Base-by-base conservation (phyloP, 139 green algal genomes). In the Raphidocelis subcapitata region DNA sequence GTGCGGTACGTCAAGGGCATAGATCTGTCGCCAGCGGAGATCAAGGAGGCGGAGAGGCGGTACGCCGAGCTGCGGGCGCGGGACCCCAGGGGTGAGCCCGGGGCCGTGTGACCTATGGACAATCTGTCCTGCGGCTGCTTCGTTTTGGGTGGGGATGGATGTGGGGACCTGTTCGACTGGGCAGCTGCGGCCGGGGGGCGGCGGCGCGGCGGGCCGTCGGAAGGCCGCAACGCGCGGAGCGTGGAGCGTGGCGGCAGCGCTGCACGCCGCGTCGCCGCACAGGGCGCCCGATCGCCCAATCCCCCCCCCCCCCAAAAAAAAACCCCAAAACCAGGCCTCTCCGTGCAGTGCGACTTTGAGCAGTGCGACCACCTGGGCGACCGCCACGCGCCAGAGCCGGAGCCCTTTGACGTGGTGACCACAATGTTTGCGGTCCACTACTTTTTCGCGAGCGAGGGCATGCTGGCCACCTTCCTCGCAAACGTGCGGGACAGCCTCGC, bases 401-500 rank as follows among this genome's bases (percentile, higher is more conserved):
- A 20, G n/a, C 76, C 77, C 23, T 97, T 88, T 75, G 92, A 96
- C 59, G 79, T 83, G 0, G 85, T 92, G 26, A 94, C 93, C 16
- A 97, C 90, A 88, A 97, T 97, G 89, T 98, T 98, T 86, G 93
- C 93, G 21, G 79, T 97, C 69, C 93, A 98, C 84, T 98, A 98
- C 83, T 98, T 98, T 77, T 97, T 96, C 71, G 82, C 86, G 2
- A 72, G 32, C 5, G 87, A 96, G 82, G 3, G 41, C 5, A 68
- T 82, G 14, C 72, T 96, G 26, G 74, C 86, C 33, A 85, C 76
- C 54, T 92, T 97, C 73, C 65, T 97, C 63, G 31, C 75, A 26
- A 97, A 96, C 60, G 93, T 95, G 32, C 71, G 84, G n/a, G 64
- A 67, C n/a, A 94, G 94, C 68, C 85, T 97, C 1, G 90, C 91